Base-by-base conservation (phyloP, 305 asterid species). In the Fraxinus albicans region DNA sequence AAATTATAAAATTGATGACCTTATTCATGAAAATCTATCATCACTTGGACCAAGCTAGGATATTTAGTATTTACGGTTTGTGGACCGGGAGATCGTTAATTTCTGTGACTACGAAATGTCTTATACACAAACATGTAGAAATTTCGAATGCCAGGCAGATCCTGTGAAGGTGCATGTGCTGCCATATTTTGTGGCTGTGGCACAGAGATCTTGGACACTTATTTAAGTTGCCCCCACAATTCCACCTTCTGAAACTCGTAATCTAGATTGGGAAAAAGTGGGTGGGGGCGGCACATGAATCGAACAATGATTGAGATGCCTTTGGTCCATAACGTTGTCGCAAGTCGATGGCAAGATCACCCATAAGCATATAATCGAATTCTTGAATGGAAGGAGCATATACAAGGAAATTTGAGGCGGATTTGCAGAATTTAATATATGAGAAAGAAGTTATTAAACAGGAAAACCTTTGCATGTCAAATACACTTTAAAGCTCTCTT, bases 201-300 rank as follows among this genome's bases (percentile, higher is more conserved):
- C 31, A n/a, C 50, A 17, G 65, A 53, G 8, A 17, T 53, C 65
- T n/a, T 53, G 69, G 12, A 58, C 9, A 21, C 70, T 60, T 7
- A 21, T 29, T 29, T 3, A 60, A 60, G 31, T 60, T 60, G 70
- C 70, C 29, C 70, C 70, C 13, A 89, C 91, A 82, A 84, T 55
- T 73, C 91, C 91, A 89, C 87, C 83, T 78, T 80, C 76, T 55
- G 77, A n/a, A 73, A 58, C 25, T 70, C 73, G 69, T 77, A 33
- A 73, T 79, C 70, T 79, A 73, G 40, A 21, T 77, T 1, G 58
- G 50, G 77, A 79, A 40, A 81, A 76, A 69, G 80, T 75, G 81
- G 76, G 27, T 15, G 21, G 79, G 77, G 25, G 3, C 27, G 25
- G 3, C 27, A 55, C 27, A 55, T 55, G 25, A 55, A 55, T 55